A percentile compares a stretch with the other conserved stretches of the same genome.
Conservation (phyloP, 2,329 filamentous ascomycete genomes). For the Phaeosphaeria sp. region DNA sequence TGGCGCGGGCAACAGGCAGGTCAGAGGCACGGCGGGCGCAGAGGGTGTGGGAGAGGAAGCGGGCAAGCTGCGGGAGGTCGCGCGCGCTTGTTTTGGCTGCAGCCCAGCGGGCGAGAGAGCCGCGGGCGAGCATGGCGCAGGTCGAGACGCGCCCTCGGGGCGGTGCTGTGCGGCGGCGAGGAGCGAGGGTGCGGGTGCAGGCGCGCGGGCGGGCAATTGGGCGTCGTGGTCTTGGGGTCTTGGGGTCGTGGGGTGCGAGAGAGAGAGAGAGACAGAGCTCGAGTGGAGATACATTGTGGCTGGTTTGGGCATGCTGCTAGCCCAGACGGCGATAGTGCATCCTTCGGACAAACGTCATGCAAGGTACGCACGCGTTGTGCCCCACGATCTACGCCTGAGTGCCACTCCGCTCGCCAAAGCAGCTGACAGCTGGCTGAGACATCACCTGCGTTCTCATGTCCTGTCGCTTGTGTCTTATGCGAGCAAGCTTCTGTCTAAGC, state of each 20-base stretch:
- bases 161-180: background rate
- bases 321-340: background rate
- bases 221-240: background rate
- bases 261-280: no score
- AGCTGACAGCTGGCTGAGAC: background rate
- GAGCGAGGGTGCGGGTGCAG: background rate
- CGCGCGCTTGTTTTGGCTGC: constrained; percentile 44
- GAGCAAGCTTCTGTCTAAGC: background rate
- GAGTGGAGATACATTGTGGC: background rate
- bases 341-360: background rate
- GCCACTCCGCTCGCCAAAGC: background rate
- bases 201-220: background rate
- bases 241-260: background rate
- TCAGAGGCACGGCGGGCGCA: constrained; percentile 30
- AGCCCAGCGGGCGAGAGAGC: constrained; percentile 45
- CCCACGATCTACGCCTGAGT: constrained; percentile 8
- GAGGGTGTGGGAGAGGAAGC: constrained; percentile 33
- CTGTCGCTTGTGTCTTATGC: background rate
- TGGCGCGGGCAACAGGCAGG: constrained; percentile 21
- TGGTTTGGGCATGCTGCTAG: background rate
- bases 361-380: background rate
- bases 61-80: constrained; percentile 44
- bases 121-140: constrained; percentile 44
- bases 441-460: background rate
- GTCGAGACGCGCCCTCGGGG: background rate